phyloP scores from a whole-genome alignment of 352 stramenopile species.

The Phytophthora foliorum region DNA sequence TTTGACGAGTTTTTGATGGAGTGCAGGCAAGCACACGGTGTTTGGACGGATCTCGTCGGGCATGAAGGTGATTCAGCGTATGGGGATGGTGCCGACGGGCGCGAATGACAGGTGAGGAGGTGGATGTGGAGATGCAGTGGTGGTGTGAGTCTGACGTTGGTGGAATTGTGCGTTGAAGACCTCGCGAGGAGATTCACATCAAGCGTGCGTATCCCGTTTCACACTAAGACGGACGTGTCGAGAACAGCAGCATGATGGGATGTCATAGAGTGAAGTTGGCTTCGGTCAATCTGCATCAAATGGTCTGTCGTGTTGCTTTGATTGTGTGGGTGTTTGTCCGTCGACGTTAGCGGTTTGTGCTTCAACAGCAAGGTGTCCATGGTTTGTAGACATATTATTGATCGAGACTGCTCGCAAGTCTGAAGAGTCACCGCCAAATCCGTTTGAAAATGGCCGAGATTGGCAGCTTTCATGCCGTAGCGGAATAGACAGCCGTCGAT shows the following conservation, averaged over 20 bases:
- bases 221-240: conserved; percentile 36
- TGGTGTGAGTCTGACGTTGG: background rate
- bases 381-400: too few relatives aligned
- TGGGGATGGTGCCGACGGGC: conserved; percentile 91
- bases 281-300: conserved; percentile 2
- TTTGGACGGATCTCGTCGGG: conserved; percentile 93
- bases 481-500: conserved; percentile 24
- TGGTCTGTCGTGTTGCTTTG: background rate
- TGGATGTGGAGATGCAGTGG: background rate
- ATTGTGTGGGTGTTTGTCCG: too few relatives aligned
- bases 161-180: conserved; percentile 44
- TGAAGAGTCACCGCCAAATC: conserved; percentile 38
- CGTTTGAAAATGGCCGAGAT: conserved; percentile 23
- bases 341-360: too few relatives aligned
- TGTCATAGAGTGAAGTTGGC: conserved; percentile 21
- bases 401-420: too few relatives aligned
- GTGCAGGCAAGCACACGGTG: conserved; percentile 92
- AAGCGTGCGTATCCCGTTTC: conserved; percentile 71
- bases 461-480: conserved; percentile 17
- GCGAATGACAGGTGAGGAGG: conserved; percentile 84
- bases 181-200: conserved; percentile 83
- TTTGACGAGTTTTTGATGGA: conserved; percentile 15
- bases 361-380: too few relatives aligned
- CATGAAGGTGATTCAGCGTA: conserved; percentile 95
- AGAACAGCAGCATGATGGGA: conserved; percentile 11